Base-by-base conservation (phyloP, 1,284 basidiomycete genomes). In the Sutorius eximius region DNA sequence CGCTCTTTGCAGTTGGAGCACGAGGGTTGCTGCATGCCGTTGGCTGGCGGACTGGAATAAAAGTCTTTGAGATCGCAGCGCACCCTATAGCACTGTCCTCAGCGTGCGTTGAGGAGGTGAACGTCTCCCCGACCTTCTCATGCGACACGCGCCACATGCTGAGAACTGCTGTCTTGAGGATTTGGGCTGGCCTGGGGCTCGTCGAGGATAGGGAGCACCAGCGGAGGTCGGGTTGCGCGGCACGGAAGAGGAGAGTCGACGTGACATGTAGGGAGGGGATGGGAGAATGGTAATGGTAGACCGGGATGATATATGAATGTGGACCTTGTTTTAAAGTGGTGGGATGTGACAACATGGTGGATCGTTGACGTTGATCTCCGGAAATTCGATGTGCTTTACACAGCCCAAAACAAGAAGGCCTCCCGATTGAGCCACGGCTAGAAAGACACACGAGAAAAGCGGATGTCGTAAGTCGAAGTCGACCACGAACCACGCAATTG, bases 1-100 rank as follows among this genome's bases (percentile, higher is more conserved):
- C 93, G 84, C 69, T 93, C 91, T 64, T 79, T 83, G 73, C 93
- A 95, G 70, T 95, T 95, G 8, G 91, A 90, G 71, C 93, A 95
- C 47, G 79, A 82, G 9, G 83, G 79, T 58, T 76, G 79, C 48
- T 79, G 82, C 22, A 77, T 76, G 29, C 75, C 74, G 46, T 69
- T 61, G 49, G 59, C 1, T 11, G 61, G 49, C 22, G 66, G 58
- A 44, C 78, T 71, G 27, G 81, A 67, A 36, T 79, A 77, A 27
- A 87, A 74, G 71, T 91, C 89, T 67, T 91, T 92, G 54, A 91
- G 80, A 75, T 91, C 87, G 67, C 89, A 91, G 51, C 86, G 84
- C 30, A 91, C 89, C 71, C 89, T 91, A 65, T 24, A 49, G 47
- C 20, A 15, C 12, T n/a, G 42, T 52, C 20, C 22, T 65, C 5